Evolutionary conservation across 2,329 filamentous ascomycete genomes (phyloP), one percentile per base, ranked within the genome.

Genomic region (Colletotrichum viniferum): DNA sequence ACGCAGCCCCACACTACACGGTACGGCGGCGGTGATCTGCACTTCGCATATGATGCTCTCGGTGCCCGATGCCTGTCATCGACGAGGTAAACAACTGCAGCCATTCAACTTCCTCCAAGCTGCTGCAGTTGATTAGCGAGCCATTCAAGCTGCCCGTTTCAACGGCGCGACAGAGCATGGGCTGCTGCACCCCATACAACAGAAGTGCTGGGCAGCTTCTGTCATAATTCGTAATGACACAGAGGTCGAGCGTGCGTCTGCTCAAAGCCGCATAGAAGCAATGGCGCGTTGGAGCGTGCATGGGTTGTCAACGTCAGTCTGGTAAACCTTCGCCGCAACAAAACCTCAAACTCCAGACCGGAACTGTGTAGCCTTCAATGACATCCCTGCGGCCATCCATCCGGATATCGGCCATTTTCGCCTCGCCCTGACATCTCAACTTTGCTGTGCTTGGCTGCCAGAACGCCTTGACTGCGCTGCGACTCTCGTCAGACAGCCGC

Each of bases 271-370:
- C 21, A 9, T 32, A 32, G 73, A 64, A 63, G 62, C 68, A 52
- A 16, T 55, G 69, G 64, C 30, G 68, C 55, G 34, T 67, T 56
- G 38, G 36, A 43, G 26, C 26, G 55, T 32, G 67, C 56, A 73
- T 68, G 62, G 73, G 68, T 72, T 69, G 56, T 24, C 73, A 63
- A 32, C 64, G 62, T 61, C 58, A 30, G 36, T 38, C 18, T 48
- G 24, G 58, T 32, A 73, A 60, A 64, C 56, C 73, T 61, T 73
- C 48, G 69, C 69, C 48, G 63, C 73, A 69, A 73, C 69, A 32
- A 34, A 63, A 64, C 69, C 21, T 64, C 30, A 68, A 63, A 43
- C 69, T 64, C 43, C 73, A 64, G 69, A 60, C 63, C 38, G 69
- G 70, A 73, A 75, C 73, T 26, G 30, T 63, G 28, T 34, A 21